Percentiles rank a stretch among this genome's conserved stretches.
Evolutionary conservation across 1,284 basidiomycete genomes (phyloP).

Genomic region (Boletus smithii): DNA sequence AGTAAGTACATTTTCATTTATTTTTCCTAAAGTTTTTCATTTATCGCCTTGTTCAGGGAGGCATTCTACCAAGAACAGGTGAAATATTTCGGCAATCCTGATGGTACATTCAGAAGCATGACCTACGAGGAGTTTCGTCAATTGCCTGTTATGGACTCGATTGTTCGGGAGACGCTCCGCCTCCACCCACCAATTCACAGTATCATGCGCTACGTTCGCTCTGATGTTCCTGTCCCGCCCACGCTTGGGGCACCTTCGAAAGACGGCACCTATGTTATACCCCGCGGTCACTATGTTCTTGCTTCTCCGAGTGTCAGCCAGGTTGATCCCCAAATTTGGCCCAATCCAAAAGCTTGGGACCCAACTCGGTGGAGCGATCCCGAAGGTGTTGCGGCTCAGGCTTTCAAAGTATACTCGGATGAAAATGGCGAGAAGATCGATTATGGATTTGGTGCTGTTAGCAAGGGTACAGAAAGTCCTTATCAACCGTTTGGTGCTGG

Average conservation of each 20-base stretch:
- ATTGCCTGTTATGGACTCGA: conserved; percentile 82
- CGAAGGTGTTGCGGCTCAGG: conserved; percentile 72
- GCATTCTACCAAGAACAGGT: conserved; percentile 89
- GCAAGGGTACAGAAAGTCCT: conserved; percentile 86
- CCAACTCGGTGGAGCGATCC: conserved; percentile 84
- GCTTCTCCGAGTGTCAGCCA: conserved; percentile 89
- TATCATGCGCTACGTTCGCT: conserved; percentile 86
- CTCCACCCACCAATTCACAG: conserved; percentile 92
- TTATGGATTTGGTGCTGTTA: conserved; percentile 92
- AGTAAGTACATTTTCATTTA: conserved; percentile 48
- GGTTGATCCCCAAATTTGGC: conserved; percentile 86
- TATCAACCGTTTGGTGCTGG: conserved; percentile 98
- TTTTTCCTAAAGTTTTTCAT: background rate
- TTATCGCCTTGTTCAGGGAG: conserved; percentile 45
- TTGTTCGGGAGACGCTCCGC: conserved; percentile 91
- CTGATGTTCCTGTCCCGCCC: conserved; percentile 80
- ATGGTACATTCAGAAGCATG: conserved; percentile 78
- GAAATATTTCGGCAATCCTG: conserved; percentile 74
- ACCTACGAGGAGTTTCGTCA: conserved; percentile 86
- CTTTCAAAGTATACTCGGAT: conserved; percentile 72
- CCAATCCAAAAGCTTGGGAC: conserved; percentile 69
- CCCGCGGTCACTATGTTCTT: conserved; percentile 88
- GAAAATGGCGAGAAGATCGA: conserved; percentile 85
- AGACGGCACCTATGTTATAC: conserved; percentile 76
- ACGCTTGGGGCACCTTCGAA: conserved; percentile 79